Conservation (phyloP, 2,329 filamentous ascomycete species). For the Cytospora piceicola region DNA sequence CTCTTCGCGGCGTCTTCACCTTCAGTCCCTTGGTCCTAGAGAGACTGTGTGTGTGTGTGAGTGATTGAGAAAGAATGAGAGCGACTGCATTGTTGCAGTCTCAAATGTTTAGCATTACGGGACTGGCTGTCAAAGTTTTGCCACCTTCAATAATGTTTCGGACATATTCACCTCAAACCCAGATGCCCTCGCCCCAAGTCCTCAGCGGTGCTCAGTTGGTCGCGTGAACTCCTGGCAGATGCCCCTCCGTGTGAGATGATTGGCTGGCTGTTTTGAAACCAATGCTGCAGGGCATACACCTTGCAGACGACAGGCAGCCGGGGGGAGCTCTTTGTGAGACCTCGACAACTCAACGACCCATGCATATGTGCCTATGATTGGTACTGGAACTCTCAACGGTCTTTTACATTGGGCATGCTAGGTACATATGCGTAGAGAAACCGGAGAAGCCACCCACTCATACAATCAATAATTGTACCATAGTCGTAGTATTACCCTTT, state of each 20-base stretch:
- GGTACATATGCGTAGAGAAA: neutral
- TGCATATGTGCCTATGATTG: neutral
- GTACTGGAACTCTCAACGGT: neutral
- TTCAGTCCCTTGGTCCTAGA: neutral
- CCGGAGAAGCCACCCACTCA: neutral
- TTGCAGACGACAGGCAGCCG: conserved; percentile 3
- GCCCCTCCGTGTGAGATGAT: conserved; percentile 26
- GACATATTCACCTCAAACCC: neutral
- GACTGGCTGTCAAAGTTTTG: conserved; percentile 28
- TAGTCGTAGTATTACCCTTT: neutral
- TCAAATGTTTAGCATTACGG: neutral
- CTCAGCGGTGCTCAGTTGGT: conserved; percentile 3
- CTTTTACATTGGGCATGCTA: neutral
- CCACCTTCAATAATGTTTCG: conserved; percentile 14
- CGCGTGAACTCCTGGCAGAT: conserved; percentile 14
- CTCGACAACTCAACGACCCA: conserved; percentile 8
- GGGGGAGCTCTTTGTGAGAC: neutral
- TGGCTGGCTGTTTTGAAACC: conserved; percentile 21
- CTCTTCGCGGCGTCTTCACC: neutral
- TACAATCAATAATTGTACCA: neutral
- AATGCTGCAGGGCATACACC: neutral
- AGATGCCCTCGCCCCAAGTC: neutral
- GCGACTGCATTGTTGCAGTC: conserved; percentile 16
- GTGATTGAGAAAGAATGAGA: neutral
- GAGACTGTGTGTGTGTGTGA: neutral